Conservation (phyloP, 164 flowering plant species). For the Aristolochia contorta region DNA sequence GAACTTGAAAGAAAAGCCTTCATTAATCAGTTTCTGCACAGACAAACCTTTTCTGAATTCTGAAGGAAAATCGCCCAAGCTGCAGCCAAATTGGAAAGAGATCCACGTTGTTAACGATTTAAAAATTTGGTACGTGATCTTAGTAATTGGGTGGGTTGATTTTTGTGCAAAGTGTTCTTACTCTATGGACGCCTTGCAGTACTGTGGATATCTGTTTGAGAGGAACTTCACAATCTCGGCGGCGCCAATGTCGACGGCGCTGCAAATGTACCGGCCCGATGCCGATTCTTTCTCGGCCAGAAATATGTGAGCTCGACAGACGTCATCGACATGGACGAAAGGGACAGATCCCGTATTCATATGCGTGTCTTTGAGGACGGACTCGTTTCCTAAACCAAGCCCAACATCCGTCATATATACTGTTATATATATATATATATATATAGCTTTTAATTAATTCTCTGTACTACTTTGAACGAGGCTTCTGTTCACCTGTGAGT, state of each 20-base stretch:
- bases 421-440: too few relatives aligned
- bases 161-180: constrained; percentile 18
- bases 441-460: too few relatives aligned
- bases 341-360: constrained; percentile 49
- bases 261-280: constrained; percentile 70
- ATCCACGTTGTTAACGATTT: too few relatives aligned
- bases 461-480: too few relatives aligned
- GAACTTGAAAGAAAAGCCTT: constrained; percentile 68
- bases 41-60: constrained; percentile 53
- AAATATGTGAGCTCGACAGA: constrained; percentile 57
- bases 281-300: constrained; percentile 66
- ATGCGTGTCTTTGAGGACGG: too few relatives aligned
- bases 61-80: constrained; percentile 58
- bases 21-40: constrained; percentile 52
- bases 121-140: not conserved
- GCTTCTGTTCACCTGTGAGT: not conserved
- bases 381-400: too few relatives aligned
- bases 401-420: too few relatives aligned
- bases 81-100: constrained; percentile 40
- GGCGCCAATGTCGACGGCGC: constrained; percentile 40
- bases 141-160: too few relatives aligned
- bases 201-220: constrained; percentile 46
- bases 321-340: constrained; percentile 59
- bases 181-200: constrained; percentile 45
- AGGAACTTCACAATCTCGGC: constrained; percentile 67